phyloP scores from a whole-genome alignment of 208 protist genomes.

The Porcisia deanei region DNA sequence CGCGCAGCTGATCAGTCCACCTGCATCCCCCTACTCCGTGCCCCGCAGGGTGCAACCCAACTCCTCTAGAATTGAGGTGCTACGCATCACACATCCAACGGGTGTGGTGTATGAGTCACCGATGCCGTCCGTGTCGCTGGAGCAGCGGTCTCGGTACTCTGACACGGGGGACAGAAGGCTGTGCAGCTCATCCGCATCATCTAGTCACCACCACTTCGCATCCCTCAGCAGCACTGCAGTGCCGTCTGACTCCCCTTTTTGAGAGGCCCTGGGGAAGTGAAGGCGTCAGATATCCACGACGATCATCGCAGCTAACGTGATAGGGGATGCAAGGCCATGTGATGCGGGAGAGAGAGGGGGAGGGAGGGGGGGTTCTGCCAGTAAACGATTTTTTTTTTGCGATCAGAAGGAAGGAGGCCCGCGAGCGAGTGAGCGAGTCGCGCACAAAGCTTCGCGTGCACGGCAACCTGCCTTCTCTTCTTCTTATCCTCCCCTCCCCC shows the following conservation, averaged over 20 bases:
- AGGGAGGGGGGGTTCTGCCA: background rate
- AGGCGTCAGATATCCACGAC: background rate
- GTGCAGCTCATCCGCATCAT: background rate
- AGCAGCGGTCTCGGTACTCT: background rate
- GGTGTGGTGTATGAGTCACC: constrained; percentile 14
- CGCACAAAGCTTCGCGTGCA: background rate
- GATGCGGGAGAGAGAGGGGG: background rate
- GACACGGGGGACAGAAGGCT: background rate
- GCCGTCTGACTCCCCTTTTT: background rate
- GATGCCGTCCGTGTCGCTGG: background rate
- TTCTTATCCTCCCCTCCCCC: background rate
- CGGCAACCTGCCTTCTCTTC: background rate
- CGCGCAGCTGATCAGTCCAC: background rate
- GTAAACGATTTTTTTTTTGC: background rate
- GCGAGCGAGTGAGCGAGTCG: background rate
- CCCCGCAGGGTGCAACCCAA: background rate
- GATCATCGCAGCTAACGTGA: background rate
- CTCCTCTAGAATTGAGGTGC: constrained; percentile 21
- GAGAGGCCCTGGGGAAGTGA: background rate
- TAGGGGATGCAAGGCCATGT: background rate
- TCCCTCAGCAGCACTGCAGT: background rate
- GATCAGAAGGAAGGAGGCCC: background rate
- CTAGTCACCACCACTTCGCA: background rate
- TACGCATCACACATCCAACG: constrained; percentile 24
- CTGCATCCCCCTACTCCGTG: background rate